Conservation (phyloP, 208 protist species). For the Acanthamoeba culbertsoni region DNA sequence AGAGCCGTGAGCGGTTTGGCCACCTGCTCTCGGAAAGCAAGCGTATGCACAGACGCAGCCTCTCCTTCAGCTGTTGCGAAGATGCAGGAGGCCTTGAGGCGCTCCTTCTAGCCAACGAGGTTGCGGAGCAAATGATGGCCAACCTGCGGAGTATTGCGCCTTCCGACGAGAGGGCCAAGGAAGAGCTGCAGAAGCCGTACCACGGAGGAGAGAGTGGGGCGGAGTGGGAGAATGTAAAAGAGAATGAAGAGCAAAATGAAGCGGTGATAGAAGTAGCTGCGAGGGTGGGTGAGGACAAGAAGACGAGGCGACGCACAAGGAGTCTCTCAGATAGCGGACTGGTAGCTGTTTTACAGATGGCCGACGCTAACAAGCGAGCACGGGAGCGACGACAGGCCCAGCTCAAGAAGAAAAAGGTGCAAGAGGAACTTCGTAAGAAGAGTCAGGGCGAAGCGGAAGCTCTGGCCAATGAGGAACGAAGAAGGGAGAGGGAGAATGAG, state of each 20-base stretch:
- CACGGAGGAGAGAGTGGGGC: neutral
- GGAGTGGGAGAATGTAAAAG: neutral
- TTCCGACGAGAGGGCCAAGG: neutral
- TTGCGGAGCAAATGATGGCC: neutral
- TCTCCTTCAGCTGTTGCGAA: neutral
- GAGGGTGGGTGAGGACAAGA: neutral
- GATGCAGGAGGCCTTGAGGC: neutral
- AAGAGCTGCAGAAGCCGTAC: neutral
- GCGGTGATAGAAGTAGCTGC: neutral
- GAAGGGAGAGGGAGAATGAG: neutral
- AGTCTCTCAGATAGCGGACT: neutral
- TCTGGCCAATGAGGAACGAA: neutral
- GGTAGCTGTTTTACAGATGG: neutral
- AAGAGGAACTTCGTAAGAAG: neutral
- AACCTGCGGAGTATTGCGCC: neutral
- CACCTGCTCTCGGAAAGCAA: neutral
- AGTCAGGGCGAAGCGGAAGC: neutral
- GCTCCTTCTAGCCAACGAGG: neutral
- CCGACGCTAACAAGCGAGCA: neutral
- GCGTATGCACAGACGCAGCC: neutral
- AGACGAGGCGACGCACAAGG: neutral
- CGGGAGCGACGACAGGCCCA: neutral
- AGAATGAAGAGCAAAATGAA: neutral
- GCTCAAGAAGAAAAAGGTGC: neutral
- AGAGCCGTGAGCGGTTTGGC: neutral